Base-by-base conservation (phyloP, 371 early-diverging fungal species). In the Rhizopus arrhizus region DNA sequence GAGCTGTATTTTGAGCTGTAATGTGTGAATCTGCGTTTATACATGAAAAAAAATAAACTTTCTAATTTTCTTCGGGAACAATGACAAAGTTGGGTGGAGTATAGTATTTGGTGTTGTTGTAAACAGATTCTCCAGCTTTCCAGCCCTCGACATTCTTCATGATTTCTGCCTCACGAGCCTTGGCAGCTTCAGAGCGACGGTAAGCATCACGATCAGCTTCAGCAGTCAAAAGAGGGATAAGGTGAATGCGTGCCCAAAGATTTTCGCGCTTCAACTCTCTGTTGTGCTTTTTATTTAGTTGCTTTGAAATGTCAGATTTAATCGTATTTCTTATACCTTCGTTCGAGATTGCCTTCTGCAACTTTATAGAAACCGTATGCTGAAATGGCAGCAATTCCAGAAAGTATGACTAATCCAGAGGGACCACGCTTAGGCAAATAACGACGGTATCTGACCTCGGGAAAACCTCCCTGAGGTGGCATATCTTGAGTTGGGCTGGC, bases 181-280 rank as follows among this genome's bases (percentile, higher is more conserved):
- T 84, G 47, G 88, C 79, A 8, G 93, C 91, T 42, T 82, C 76
- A 50, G 87, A 74, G n/a, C 96, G 86, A 53, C 97, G 91, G 65
- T 92, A 92, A 34, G 83, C 72, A 72, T 96, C 97, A 42, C 98
- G 89, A 74, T 98, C 98, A 3, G 89, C 72, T 82, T 98, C 98
- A 52, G 98, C 97, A 62, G 92, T 90, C 54, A 97, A 84, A 65
- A 96, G 67, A 5, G 98, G 98, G 35, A 90, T 70, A 41, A 94
- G 73, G 81, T 92, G 84, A 66, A 98, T 92, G 46, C 98, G 89
- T 49, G 91, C 75, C 97, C 97, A 98, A 34, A 89, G 83, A 68
- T 95, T 93, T 77, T 97, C 97, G 64, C 97, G 89, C 58, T 89
- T 85, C 31, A 95, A 81, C 71, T 98, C 97, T 58, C 96, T 95